Evolutionary conservation across 805 yeast genomes (phyloP).

Genomic region (Wickerhamiella occidentalis): DNA sequence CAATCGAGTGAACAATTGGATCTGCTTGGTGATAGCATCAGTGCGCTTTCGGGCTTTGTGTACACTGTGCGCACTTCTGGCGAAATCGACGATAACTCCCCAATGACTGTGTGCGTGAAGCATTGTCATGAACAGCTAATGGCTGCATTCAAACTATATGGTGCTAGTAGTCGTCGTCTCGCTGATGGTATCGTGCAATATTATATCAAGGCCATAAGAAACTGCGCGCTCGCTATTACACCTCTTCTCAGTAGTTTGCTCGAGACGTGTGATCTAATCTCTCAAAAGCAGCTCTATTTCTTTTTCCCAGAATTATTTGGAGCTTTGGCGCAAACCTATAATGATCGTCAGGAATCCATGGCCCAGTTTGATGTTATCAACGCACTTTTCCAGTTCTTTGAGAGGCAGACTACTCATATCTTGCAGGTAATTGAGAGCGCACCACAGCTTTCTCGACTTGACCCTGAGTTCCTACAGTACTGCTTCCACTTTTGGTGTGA

Average conservation of each 20-base stretch:
- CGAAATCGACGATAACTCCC: slow-evolving; percentile 34
- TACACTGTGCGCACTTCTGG: slow-evolving; percentile 52
- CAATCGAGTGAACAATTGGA: slow-evolving; percentile 25
- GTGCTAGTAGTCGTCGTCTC: slow-evolving; percentile 7
- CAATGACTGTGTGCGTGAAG: slow-evolving; percentile 25
- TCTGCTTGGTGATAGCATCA: slow-evolving; percentile 26
- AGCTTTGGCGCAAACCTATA: slow-evolving; percentile 16
- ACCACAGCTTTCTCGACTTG: neutral
- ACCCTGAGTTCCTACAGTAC: slow-evolving; percentile 7
- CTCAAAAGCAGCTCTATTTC: slow-evolving; percentile 10
- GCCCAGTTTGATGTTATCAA: slow-evolving; percentile 31
- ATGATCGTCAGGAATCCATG: slow-evolving; percentile 25
- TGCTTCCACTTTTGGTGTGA: slow-evolving; percentile 20
- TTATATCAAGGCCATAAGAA: slow-evolving; percentile 17
- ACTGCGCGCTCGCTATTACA: slow-evolving; percentile 13
- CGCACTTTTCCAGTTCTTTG: slow-evolving; percentile 19
- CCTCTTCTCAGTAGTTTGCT: slow-evolving; percentile 11
- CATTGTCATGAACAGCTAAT: slow-evolving; percentile 14
- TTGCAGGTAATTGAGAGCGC: slow-evolving; percentile 6
- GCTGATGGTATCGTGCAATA: slow-evolving; percentile 15
- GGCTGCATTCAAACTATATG: slow-evolving; percentile 9
- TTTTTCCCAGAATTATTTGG: slow-evolving; percentile 17
- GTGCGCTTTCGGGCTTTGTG: slow-evolving; percentile 48
- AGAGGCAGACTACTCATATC: slow-evolving; percentile 12
- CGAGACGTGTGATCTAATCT: neutral